phyloP scores from a whole-genome alignment of 164 flowering plant genomes.

The Vitis labrusca region DNA sequence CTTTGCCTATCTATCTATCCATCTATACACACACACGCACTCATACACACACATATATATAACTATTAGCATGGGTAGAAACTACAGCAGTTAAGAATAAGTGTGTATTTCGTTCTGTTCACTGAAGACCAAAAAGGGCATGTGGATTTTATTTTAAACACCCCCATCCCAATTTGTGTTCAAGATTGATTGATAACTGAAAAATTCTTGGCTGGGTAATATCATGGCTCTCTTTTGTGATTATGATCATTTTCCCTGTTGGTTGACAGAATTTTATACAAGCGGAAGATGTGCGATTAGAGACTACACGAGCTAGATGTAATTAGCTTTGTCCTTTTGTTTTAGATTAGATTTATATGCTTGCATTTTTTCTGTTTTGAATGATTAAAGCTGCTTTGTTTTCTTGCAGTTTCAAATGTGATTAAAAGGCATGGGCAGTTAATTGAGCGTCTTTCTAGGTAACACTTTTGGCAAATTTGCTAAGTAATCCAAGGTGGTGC shows the following conservation, averaged over 20 bases:
- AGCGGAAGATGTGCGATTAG: conserved; percentile 63
- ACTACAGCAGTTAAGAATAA: too few relatives aligned
- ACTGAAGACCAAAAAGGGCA: too few relatives aligned
- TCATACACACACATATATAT: too few relatives aligned
- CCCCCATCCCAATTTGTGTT: too few relatives aligned
- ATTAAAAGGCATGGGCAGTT: conserved; percentile 78
- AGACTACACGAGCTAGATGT: conserved; percentile 78
- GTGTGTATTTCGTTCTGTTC: too few relatives aligned
- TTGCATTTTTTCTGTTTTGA: conserved; percentile 7
- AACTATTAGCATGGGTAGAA: too few relatives aligned
- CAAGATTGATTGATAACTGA: too few relatives aligned
- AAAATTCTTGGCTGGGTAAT: too few relatives aligned
- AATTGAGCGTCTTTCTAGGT: conserved; percentile 91
- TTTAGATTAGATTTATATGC: neutral
- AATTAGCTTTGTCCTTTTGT: conserved; percentile 1
- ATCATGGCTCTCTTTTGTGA: neutral
- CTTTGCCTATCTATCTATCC: too few relatives aligned
- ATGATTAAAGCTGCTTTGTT: conserved; percentile 12
- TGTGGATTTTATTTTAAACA: too few relatives aligned
- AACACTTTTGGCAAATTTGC: conserved; percentile 5
- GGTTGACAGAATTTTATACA: conserved; percentile 46
- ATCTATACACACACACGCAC: too few relatives aligned
- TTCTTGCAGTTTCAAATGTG: conserved; percentile 65
- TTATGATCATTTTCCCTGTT: neutral
- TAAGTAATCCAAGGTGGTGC: neutral